A percentile compares a stretch with the other conserved stretches of the same genome.
These are phyloP conservation scores for Leonotis leonurus DNA, from an alignment of 257 asterid species.

Conservation along the genomic window DNA sequence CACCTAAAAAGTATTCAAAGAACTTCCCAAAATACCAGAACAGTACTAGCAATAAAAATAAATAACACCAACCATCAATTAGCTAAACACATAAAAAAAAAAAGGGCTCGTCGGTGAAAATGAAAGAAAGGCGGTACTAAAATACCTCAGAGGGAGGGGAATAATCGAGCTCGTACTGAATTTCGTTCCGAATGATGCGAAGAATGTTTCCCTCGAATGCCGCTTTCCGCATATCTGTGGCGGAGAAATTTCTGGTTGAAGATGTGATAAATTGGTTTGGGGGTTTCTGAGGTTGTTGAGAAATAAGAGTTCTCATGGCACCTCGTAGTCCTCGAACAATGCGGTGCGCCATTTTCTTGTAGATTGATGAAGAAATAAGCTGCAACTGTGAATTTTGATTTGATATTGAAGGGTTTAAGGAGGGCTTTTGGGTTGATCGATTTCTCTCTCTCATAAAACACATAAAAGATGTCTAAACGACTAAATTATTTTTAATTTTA, in stretches of 20 bases:
- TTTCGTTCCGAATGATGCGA: constrained; percentile 70
- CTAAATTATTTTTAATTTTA: too few species aligned
- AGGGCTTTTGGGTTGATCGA: background rate
- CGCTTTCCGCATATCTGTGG: constrained; percentile 69
- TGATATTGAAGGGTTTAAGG: constrained; percentile 15
- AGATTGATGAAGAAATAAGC: background rate
- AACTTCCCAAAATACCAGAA: too few species aligned
- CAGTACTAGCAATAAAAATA: too few species aligned
- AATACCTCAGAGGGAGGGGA: constrained; percentile 55
- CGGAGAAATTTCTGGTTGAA: constrained; percentile 36
- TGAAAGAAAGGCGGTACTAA: background rate
- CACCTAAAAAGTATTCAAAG: too few species aligned
- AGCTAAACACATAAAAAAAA: too few species aligned
- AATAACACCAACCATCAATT: too few species aligned
- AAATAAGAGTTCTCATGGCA: constrained; percentile 14
- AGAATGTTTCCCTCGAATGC: constrained; percentile 73
- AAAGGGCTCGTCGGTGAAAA: background rate
- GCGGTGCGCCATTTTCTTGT: constrained; percentile 36
- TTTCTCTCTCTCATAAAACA: background rate
- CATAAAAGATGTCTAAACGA: too few species aligned
- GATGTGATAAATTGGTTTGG: constrained; percentile 11
- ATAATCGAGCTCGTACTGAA: constrained; percentile 61
- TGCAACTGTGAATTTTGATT: background rate
- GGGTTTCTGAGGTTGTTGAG: constrained; percentile 16
- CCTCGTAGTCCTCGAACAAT: constrained; percentile 32